phyloP scores from a whole-genome alignment of 192 early-diverging fungal species.

The Backusella morwellensis region DNA sequence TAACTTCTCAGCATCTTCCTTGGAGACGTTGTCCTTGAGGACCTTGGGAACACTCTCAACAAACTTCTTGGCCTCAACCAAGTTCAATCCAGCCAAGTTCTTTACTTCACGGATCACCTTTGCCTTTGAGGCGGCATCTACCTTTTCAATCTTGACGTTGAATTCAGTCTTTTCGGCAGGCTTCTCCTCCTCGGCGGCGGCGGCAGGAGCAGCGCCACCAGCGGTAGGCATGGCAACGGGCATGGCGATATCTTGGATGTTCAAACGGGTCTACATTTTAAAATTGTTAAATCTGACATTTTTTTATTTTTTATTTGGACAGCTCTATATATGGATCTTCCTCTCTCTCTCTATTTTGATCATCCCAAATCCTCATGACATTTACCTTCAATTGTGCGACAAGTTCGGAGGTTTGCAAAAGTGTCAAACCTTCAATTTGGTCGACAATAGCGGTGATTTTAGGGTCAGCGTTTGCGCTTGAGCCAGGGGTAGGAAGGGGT shows the following conservation, averaged over 20 bases:
- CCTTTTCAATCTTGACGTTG: constrained; percentile 94
- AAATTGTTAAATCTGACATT: neutral
- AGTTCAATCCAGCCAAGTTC: constrained; percentile 89
- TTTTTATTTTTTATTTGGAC: constrained; percentile 9
- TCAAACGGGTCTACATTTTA: constrained; percentile 65
- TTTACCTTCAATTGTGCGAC: constrained; percentile 86
- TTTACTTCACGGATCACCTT: constrained; percentile 99
- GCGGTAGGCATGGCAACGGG: constrained; percentile 71
- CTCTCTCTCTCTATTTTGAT: neutral
- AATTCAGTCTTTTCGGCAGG: constrained; percentile 91
- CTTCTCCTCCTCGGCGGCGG: constrained; percentile 83
- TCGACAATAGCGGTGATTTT: constrained; percentile 87
- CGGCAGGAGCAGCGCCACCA: constrained; percentile 53
- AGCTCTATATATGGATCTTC: neutral
- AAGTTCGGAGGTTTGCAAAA: constrained; percentile 91
- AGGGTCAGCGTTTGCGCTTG: constrained; percentile 51
- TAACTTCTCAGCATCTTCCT: constrained; percentile 98
- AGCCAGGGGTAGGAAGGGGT: constrained; percentile 60
- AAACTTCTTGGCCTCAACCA: constrained; percentile 99
- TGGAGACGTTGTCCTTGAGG: constrained; percentile 82
- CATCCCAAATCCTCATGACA: neutral
- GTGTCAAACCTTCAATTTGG: constrained; percentile 85
- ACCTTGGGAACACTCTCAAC: constrained; percentile 97
- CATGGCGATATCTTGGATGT: constrained; percentile 91
- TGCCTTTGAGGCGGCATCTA: constrained; percentile 91